Evolutionary conservation across 2,329 filamentous ascomycete species (phyloP), one percentile per base, ranked within the genome.

Genomic region (Alternaria rosae): DNA sequence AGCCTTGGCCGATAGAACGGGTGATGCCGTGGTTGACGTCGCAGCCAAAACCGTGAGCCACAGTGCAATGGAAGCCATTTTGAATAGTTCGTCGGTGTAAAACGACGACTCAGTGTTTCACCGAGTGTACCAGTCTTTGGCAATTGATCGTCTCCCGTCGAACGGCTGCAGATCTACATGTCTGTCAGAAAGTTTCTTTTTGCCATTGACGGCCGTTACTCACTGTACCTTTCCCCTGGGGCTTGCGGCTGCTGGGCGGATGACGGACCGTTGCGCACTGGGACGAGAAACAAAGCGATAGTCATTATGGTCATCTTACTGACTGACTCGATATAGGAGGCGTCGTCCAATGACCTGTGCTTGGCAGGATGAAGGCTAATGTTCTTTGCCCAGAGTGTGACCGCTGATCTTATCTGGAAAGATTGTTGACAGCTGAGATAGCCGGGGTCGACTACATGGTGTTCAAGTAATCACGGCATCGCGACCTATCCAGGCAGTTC

Each of bases 31-130:
- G 11, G 71, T 50, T 9, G 66, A 66, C 25, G 64, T 64, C 30
- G 69, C 75, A 44, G 75, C 66, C 50, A 73, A 38, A 20, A 69
- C 64, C 23, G 71, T 60, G 35, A 75, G 30, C 71, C 67, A 75
- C 20, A 72, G 47, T 23, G 66, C 42, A 30, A 64, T 56, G 42
- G 62, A 66, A 20, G 59, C 51, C 65, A 69, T 70, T 47, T n/a
- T 65, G 50, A 26, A 21, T 30, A 43, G 55, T 28, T n/a, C 53
- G 53, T 63, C 62, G 45, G 53, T 52, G 35, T 44, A 42, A 43
- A 38, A 38, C 38, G 44, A 48, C 26, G 53, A 32, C 25, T 42
- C 47, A 35, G 58, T 47, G 45, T 57, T 28, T 32, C 30, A 51
- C 58, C 54, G 41, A 53, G 28, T 17, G 15, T 51, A 41, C 17